phyloP scores from a whole-genome alignment of 441 rosid genomes.

The Rhodomyrtus psidioides region DNA sequence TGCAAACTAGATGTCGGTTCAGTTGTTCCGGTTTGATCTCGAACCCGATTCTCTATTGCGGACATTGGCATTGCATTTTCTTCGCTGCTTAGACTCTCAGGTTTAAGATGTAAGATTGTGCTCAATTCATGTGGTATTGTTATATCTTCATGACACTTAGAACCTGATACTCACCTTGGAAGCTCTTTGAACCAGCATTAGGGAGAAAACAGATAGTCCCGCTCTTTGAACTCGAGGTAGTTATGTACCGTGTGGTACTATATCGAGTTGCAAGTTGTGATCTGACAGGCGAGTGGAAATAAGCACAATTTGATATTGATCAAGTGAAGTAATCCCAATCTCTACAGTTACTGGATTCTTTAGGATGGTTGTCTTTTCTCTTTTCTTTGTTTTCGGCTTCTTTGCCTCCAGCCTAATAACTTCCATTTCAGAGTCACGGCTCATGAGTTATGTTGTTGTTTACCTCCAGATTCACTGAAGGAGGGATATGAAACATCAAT shows the following conservation, averaged over 20 bases:
- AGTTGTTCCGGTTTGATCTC: neutral
- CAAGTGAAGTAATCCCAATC: neutral
- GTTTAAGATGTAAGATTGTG: neutral
- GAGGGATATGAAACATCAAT: neutral
- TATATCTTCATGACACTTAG: neutral
- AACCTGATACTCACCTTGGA: neutral
- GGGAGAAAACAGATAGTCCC: too few relatives aligned
- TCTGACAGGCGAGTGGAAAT: neutral
- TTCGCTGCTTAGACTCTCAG: neutral
- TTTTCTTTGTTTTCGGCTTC: neutral
- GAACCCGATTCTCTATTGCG: neutral
- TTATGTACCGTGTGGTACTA: fast-evolving
- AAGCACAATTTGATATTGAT: neutral
- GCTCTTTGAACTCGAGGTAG: too few relatives aligned
- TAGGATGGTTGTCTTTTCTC: neutral
- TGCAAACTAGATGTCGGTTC: neutral
- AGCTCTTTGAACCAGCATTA: neutral
- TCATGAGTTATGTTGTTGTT: neutral
- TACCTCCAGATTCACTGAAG: neutral
- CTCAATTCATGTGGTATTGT: neutral
- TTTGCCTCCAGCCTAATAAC: neutral
- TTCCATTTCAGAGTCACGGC: neutral
- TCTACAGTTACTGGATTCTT: neutral
- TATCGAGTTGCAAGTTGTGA: fast-evolving
- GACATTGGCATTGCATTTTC: neutral